Conservation (phyloP, 106 monocot genomes). For the Phalaenopsis equestris region DNA sequence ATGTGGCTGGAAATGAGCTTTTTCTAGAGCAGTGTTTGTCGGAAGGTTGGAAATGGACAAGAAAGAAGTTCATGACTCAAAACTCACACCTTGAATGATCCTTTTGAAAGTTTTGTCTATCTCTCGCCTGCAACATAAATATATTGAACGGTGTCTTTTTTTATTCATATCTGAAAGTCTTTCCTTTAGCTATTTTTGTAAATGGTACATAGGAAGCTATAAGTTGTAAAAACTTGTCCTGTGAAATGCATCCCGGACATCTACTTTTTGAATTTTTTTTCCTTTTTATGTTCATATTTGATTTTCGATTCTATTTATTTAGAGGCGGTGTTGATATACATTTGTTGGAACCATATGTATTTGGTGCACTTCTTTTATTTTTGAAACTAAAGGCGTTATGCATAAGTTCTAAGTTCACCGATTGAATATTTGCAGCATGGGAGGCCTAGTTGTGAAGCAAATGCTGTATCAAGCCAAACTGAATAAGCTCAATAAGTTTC, state of each 20-base stretch:
- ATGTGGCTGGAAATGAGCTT: too few species aligned
- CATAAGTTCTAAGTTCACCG: background rate
- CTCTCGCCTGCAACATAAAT: background rate
- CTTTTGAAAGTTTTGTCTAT: background rate
- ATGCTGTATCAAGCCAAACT: slow-evolving; percentile 88
- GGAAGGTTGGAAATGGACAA: background rate
- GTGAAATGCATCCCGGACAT: background rate
- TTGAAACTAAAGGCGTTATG: background rate
- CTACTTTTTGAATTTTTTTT: background rate
- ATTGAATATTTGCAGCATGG: slow-evolving; percentile 66
- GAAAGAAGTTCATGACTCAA: background rate
- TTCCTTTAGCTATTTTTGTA: background rate
- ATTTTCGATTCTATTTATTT: background rate
- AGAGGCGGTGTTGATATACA: background rate
- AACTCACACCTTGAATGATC: background rate
- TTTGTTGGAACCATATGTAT: background rate
- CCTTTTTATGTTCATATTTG: background rate
- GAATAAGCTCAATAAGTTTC: slow-evolving; percentile 50
- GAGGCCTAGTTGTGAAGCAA: slow-evolving; percentile 93
- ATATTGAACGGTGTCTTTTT: too few species aligned
- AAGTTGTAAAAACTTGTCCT: background rate
- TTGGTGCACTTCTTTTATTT: background rate
- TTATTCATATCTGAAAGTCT: too few species aligned
- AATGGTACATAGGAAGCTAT: background rate
- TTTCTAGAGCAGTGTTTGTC: too few species aligned